These are phyloP conservation scores for Blastobotrys arbuscula DNA, from an alignment of 1,139 yeast genomes.

Conservation along the genomic window DNA sequence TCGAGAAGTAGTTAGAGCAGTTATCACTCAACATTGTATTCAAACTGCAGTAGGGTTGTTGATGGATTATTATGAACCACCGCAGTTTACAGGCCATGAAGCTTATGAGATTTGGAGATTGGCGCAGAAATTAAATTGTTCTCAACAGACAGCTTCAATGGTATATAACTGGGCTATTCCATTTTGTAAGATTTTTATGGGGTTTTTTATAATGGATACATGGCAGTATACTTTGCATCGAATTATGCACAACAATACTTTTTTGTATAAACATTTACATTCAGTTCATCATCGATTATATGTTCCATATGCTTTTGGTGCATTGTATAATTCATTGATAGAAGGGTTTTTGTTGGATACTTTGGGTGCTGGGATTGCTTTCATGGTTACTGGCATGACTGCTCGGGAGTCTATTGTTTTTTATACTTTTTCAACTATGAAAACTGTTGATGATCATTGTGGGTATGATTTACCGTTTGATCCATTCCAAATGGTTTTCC, in stretches of 20 bases:
- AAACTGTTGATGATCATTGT: slow-evolving; percentile 97
- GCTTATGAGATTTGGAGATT: slow-evolving; percentile 60
- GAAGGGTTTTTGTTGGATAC: slow-evolving; percentile 94
- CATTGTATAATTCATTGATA: slow-evolving; percentile 85
- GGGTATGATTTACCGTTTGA: slow-evolving; percentile 91
- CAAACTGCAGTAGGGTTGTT: slow-evolving; percentile 67
- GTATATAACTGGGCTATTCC: slow-evolving; percentile 40
- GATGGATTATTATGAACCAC: slow-evolving; percentile 53
- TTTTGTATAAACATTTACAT: slow-evolving; percentile 73
- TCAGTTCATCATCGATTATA: slow-evolving; percentile 91
- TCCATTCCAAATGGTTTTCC: slow-evolving; percentile 81
- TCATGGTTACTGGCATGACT: slow-evolving; percentile 53
- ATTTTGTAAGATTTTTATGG: slow-evolving; percentile 47
- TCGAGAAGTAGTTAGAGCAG: slow-evolving; percentile 70
- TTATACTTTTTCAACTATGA: slow-evolving; percentile 83
- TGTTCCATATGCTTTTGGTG: slow-evolving; percentile 96
- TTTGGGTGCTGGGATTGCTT: slow-evolving; percentile 82
- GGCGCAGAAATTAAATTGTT: slow-evolving; percentile 36
- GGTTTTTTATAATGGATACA: slow-evolving; percentile 74
- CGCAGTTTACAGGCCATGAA: slow-evolving; percentile 71
- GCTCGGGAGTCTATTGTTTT: slow-evolving; percentile 72
- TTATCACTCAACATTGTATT: slow-evolving; percentile 72
- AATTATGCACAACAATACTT: slow-evolving; percentile 76
- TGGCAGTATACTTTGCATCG: slow-evolving; percentile 93
- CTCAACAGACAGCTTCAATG: slow-evolving; percentile 16